Conservation (phyloP, 768 basidiomycete genomes). For the Plicaturopsis crispa region DNA sequence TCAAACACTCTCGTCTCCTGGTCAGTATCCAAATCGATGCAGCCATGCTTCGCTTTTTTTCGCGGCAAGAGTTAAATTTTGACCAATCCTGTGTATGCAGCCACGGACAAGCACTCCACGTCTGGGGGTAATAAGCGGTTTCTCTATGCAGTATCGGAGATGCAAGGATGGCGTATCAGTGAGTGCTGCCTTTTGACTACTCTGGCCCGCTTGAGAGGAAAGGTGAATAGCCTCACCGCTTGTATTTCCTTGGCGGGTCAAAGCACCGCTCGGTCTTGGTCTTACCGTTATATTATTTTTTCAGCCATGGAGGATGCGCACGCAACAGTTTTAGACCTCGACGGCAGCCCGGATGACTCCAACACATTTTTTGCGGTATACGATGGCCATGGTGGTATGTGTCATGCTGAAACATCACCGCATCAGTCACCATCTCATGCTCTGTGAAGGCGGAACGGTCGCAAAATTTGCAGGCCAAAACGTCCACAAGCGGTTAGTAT, state of each 20-base stretch:
- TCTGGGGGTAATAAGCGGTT: constrained; percentile 64
- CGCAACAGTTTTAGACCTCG: constrained; percentile 63
- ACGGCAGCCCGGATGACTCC: constrained; percentile 34
- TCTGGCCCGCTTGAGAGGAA: not conserved
- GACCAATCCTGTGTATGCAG: no score
- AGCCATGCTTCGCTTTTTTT: constrained; percentile 5
- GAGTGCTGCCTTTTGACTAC: constrained; percentile 28
- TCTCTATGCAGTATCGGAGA: constrained; percentile 80
- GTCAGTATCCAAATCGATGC: constrained; percentile 30
- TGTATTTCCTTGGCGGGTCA: no score
- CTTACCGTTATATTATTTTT: constrained; percentile 12
- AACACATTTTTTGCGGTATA: constrained; percentile 95
- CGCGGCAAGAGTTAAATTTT: no score
- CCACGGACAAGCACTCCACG: constrained; percentile 75
- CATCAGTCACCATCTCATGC: no score
- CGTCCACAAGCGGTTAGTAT: constrained; percentile 68
- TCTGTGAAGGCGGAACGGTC: constrained; percentile 80
- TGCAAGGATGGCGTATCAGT: constrained; percentile 99
- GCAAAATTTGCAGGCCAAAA: constrained; percentile 82
- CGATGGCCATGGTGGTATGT: constrained; percentile 93
- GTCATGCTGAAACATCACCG: no score
- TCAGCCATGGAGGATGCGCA: constrained; percentile 98
- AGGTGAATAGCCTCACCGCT: not conserved
- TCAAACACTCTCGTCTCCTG: constrained; percentile 80
- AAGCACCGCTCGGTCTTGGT: not conserved